Evolutionary conservation across 2,329 filamentous ascomycete species (phyloP), one percentile per base, ranked within the genome.

Genomic region (Monosporascus sp.): DNA sequence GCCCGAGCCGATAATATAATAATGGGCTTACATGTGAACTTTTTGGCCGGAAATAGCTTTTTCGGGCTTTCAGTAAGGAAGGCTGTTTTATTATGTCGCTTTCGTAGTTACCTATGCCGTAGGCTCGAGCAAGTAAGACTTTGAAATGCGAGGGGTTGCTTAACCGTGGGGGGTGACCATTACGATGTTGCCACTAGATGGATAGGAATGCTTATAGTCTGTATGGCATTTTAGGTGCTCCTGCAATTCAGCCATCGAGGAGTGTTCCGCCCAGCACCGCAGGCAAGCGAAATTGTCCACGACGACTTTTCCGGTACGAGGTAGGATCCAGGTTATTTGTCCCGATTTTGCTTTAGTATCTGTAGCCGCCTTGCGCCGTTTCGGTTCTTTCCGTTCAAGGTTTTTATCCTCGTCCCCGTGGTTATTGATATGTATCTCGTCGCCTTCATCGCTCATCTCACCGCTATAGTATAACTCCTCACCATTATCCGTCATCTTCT

Each of bases 231-330:
- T 63, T n/a, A 82, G 64, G 57, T 84, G 81, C 31, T 71, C 64
- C 51, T 75, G 72, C 54, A 84, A 66, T 56, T 77, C 71, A n/a
- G 65, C 62, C 55, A 83, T 68, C 7, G 75, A 75, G 24, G 74
- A 67, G 54, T 81, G 75, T 22, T 70, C 65, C 2, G 71, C 71
- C 27, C 74, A 76, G 60, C 81, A 84, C 27, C 74, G 66, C 50
- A 82, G 69, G 63, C 81, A 84, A 46, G 72, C 69, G 59, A 75
- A 80, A 31, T 68, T 74, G 36, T 79, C 74, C n/a, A 80, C 66
- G 3, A 70, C 67, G 41, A 81, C 65, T 53, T 76, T 68, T 57
- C 68, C 22, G 73, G 75, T 43, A 76, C 63, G 47, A 70, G 65
- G 62, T 76, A 83, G 46, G 69, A 72, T 50, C 82, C 74, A 56